A percentile compares a stretch with the other conserved stretches of the same genome.
These are phyloP conservation scores for Physcia stellaris DNA, from an alignment of 495 filamentous ascomycete species.

Conservation along the genomic window DNA sequence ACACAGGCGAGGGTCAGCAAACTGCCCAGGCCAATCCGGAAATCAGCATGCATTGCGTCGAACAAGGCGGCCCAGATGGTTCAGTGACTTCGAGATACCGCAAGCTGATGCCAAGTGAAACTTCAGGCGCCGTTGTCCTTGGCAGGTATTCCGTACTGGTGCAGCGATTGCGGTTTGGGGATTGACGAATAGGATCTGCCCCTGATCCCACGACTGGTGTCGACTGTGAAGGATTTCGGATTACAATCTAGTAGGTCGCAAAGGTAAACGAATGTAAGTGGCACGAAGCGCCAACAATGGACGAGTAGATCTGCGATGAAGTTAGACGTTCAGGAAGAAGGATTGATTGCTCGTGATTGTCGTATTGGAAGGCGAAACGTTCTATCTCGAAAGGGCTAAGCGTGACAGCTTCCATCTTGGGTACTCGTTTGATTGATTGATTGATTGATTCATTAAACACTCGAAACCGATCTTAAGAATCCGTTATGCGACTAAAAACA, in stretches of 20 bases:
- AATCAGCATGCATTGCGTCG: conserved; percentile 18
- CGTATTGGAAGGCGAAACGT: no score
- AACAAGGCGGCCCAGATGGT: conserved; percentile 10
- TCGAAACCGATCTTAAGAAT: no score
- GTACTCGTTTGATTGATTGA: not conserved
- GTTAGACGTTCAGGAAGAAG: not conserved
- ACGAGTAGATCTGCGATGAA: not conserved
- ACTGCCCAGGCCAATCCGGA: conserved; percentile 20
- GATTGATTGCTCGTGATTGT: no score
- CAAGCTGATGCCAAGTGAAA: no score
- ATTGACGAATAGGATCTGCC: not conserved
- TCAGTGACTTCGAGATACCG: no score
- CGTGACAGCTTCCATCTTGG: not conserved
- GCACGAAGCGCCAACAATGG: not conserved
- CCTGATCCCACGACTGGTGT: not conserved
- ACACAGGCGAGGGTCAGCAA: conserved; percentile 15
- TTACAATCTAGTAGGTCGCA: not conserved
- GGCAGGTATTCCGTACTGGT: no score
- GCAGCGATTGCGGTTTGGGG: conserved; percentile 1
- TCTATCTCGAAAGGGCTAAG: not conserved
- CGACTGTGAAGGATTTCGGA: not conserved
- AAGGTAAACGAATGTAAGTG: not conserved
- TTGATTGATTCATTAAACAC: no score
- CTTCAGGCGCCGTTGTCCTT: no score
- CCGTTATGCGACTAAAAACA: no score